Evolutionary conservation across 139 green algal genomes (phyloP).

Genomic region (Mesotaenium endlicherianum): DNA sequence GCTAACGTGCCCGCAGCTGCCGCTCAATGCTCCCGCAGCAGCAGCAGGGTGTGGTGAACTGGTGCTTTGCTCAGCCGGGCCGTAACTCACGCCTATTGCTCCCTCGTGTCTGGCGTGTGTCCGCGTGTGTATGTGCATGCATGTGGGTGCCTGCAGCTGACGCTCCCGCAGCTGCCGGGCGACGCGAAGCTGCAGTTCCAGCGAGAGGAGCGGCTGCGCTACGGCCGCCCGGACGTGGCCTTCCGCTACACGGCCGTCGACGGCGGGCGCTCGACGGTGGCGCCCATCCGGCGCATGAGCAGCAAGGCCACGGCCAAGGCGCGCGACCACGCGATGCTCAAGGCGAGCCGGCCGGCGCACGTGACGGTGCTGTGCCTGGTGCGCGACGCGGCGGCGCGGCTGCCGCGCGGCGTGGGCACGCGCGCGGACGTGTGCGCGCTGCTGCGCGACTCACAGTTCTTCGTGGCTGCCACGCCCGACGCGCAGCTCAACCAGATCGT

Average conservation of each 20-base stretch:
- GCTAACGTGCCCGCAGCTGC: too few species aligned
- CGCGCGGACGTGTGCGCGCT: slow-evolving; percentile 46
- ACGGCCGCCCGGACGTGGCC: background rate
- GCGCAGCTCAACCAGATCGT: slow-evolving; percentile 38
- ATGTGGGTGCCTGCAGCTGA: slow-evolving; percentile 11
- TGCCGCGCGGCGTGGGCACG: slow-evolving; percentile 34
- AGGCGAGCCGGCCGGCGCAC: slow-evolving; percentile 10
- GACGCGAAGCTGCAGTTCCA: background rate
- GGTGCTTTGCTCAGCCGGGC: too few species aligned
- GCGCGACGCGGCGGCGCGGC: slow-evolving; percentile 27
- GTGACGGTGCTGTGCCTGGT: slow-evolving; percentile 45
- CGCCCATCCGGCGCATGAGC: background rate
- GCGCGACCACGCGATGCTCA: slow-evolving; percentile 39
- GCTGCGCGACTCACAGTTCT: slow-evolving; percentile 27
- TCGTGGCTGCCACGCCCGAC: slow-evolving; percentile 16
- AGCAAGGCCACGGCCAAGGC: slow-evolving; percentile 14
- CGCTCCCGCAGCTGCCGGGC: background rate
- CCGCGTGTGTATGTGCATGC: too few species aligned
- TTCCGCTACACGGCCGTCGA: slow-evolving; percentile 33
- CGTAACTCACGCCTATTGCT: too few species aligned
- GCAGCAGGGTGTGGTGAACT: too few species aligned
- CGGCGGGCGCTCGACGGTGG: slow-evolving; percentile 35
- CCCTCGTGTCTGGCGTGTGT: too few species aligned
- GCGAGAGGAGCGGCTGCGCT: slow-evolving; percentile 23
- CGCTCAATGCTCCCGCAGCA: too few species aligned